Conservation (phyloP, 768 basidiomycete genomes). For the Lactifluus rugatus region DNA sequence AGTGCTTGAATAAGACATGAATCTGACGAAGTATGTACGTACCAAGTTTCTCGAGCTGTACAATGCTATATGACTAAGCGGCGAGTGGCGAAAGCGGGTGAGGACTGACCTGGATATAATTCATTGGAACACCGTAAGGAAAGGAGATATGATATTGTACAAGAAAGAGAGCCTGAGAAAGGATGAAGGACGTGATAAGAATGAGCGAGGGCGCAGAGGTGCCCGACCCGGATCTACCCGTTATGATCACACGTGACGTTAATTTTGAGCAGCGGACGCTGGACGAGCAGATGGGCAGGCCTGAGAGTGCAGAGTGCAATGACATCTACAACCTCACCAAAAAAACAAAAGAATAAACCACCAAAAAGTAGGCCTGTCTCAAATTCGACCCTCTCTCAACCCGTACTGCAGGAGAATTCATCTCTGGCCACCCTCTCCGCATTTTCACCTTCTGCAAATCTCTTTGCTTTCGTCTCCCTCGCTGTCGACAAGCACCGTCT, state of each 20-base stretch:
- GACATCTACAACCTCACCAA: conserved; percentile 39
- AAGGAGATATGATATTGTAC: background rate
- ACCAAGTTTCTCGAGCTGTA: conserved; percentile 83
- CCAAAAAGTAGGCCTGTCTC: conserved; percentile 42
- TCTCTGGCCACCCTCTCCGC: conserved; percentile 38
- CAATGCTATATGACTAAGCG: conserved; percentile 6
- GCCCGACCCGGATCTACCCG: background rate
- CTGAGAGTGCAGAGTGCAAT: conserved; percentile 26
- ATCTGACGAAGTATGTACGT: conserved; percentile 12
- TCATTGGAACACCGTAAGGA: conserved; percentile 28
- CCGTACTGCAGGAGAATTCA: conserved; percentile 40
- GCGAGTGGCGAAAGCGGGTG: background rate
- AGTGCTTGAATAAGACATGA: background rate
- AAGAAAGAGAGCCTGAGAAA: background rate
- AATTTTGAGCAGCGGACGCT: too few relatives aligned
- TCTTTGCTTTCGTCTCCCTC: conserved; percentile 54
- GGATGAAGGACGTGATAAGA: background rate
- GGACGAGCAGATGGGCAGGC: too few relatives aligned
- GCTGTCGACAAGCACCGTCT: conserved; percentile 65
- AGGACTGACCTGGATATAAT: conserved; percentile 46
- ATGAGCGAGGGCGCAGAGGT: too few relatives aligned
- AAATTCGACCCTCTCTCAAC: conserved; percentile 48
- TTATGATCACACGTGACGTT: too few relatives aligned
- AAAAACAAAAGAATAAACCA: conserved; percentile 46
- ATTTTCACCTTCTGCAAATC: conserved; percentile 47